Evolutionary conservation across 1,284 basidiomycete species (phyloP), one percentile per base, ranked within the genome.

Genomic region (Ustilago trichophora): DNA sequence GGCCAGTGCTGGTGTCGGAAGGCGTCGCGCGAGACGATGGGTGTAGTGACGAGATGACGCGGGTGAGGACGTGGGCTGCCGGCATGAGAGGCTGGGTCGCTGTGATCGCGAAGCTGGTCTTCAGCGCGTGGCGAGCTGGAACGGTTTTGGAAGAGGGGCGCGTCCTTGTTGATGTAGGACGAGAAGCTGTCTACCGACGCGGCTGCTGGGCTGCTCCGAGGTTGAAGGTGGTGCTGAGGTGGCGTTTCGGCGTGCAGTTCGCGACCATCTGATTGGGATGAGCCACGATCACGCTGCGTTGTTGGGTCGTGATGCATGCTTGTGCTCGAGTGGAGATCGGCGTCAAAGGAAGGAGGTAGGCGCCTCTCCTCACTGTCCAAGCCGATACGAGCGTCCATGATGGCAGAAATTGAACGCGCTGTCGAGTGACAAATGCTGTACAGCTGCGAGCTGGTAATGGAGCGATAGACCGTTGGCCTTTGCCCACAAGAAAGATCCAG

Each of bases 161-260:
- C 68, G 58, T 71, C 68, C 38, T 67, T 71, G 63, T 71, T 57
- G 58, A 71, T 66, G 42, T 71, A 71, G 27, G 68, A 71, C 18
- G 68, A 71, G 51, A 71, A 71, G 58, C 68, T 71, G 32, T 71
- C 68, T 15, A 66, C 64, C 6, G 68, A 71, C 34, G 63, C 68
- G 43, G 63, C 64, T 13, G 68, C 51, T 31, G 68, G 68, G 34
- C 68, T 71, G 27, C 68, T 70, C 37, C 48, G 49, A 6, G 38
- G 34, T 10, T 56, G 54, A 34, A 49, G 29, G 15, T 57, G 60
- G 10, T 57, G 53, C 25, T 50, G 51, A 7, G 59, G 47, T 8
- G 53, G 57, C 41, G 58, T 50, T 22, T 18, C 26, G 29, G 37
- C 37, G 29, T 25, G 45, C 13, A 18, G 40, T 25, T 60, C 56